Percentiles rank a stretch among this genome's conserved stretches.
Conservation (phyloP, 192 early-diverging fungal genomes). For the Rhizoclosmatium sp. region DNA sequence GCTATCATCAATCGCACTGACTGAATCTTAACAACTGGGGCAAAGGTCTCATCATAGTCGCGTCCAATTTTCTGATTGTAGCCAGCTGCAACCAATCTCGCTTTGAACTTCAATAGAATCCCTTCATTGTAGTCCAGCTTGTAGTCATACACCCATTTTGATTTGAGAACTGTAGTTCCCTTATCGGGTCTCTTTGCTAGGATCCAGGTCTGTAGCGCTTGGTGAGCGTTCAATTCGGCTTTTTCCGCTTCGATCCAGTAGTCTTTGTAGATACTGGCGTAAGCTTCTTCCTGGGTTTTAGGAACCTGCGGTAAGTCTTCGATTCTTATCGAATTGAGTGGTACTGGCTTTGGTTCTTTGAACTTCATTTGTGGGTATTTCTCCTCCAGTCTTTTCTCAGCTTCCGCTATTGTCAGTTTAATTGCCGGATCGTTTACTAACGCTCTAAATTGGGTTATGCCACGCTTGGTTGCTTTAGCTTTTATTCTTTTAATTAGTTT, state of each 20-base stretch:
- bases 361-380: neutral
- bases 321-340: slow-evolving; percentile 4
- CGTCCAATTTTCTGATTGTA: slow-evolving; percentile 43
- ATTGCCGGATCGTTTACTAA: slow-evolving; percentile 1
- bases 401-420: neutral
- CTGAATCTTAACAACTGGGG: slow-evolving; percentile 37
- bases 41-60: slow-evolving; percentile 48
- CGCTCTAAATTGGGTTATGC: neutral
- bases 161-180: slow-evolving; percentile 20
- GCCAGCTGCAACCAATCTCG: slow-evolving; percentile 45
- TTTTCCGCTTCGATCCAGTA: slow-evolving; percentile 12
- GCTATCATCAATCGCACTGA: slow-evolving; percentile 29
- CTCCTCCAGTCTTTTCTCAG: neutral
- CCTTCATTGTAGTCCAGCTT: slow-evolving; percentile 36
- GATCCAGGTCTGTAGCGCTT: neutral
- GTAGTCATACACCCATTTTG: slow-evolving; percentile 40
- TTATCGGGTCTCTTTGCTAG: neutral
- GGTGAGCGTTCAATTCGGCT: slow-evolving; percentile 23
- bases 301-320: slow-evolving; percentile 2
- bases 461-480: neutral
- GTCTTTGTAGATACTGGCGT: slow-evolving; percentile 3
- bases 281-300: slow-evolving; percentile 1
- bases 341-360: slow-evolving; percentile 4
- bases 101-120: slow-evolving; percentile 41
- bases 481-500: neutral